These are phyloP conservation scores for Syncephalastrum contaminatum DNA, from an alignment of 371 early-diverging fungal species.

Conservation along the genomic window DNA sequence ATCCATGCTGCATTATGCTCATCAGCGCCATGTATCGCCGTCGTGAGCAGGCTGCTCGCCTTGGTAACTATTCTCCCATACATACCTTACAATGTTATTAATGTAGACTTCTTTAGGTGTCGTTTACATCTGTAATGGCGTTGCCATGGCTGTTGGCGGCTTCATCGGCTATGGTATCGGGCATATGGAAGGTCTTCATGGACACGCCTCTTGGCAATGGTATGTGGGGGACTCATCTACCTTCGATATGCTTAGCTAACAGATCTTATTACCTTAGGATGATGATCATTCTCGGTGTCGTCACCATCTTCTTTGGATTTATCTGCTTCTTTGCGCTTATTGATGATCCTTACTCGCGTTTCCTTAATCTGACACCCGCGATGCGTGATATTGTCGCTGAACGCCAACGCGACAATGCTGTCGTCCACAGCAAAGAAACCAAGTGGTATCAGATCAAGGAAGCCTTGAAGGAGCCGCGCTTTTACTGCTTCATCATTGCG, in stretches of 20 bases:
- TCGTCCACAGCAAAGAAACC: slow-evolving; percentile 18
- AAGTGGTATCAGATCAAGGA: slow-evolving; percentile 23
- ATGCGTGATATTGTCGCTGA: slow-evolving; percentile 13
- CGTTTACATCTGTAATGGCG: slow-evolving; percentile 24
- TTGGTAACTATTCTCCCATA: slow-evolving; percentile 4
- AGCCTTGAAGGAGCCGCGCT: slow-evolving; percentile 24
- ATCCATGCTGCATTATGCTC: slow-evolving; percentile 26
- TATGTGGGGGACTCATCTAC: slow-evolving; percentile 1
- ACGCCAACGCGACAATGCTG: slow-evolving; percentile 17
- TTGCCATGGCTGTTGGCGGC: slow-evolving; percentile 58
- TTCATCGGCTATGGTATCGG: slow-evolving; percentile 56
- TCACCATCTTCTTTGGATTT: slow-evolving; percentile 17
- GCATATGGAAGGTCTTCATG: slow-evolving; percentile 39
- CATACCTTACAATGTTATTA: not conserved
- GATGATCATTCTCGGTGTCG: slow-evolving; percentile 24
- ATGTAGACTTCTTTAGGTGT: slow-evolving; percentile 6
- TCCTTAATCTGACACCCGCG: slow-evolving; percentile 16
- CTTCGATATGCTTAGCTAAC: not conserved
- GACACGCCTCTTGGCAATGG: slow-evolving; percentile 54
- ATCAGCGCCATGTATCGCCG: slow-evolving; percentile 26
- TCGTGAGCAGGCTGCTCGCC: slow-evolving; percentile 23
- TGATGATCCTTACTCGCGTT: slow-evolving; percentile 17
- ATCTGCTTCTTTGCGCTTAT: slow-evolving; percentile 19
- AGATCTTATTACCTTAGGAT: slow-evolving; percentile 11
- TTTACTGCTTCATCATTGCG: slow-evolving; percentile 20